Base-by-base conservation (phyloP, 2,329 filamentous ascomycete genomes). In the Colletotrichum eleusines region DNA sequence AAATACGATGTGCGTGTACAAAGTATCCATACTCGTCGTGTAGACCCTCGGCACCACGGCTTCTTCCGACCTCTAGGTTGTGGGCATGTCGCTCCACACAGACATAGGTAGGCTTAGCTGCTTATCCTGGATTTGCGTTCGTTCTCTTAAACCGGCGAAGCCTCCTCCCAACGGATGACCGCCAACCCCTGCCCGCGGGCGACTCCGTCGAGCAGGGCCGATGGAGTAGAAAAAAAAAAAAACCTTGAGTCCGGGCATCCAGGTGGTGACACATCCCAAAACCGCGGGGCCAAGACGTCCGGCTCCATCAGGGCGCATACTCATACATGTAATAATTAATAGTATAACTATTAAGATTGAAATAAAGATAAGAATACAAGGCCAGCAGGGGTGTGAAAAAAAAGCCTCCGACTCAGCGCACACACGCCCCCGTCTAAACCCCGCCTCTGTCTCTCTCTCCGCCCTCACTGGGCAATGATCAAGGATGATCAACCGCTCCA, bases 211-310 rank as follows among this genome's bases (percentile, higher is more conserved):
- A 28, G 44, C 26, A 28, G 23, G n/a, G 35, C 51, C 53, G 61
- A 40, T 38, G 20, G 42, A 33, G 31, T 23, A 20, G 20, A 33
- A 33, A 31, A 16, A n/a, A 40, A 26, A 31, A n/a, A 40, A 42
- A 33, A 18, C 40, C 16, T 38, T 14, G 46, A 35, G 26, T 26
- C 23, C 53, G 54, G 38, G 46, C 54, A 65, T 55, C 38, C 38
- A 48, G 64, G 31, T 7, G 38, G 46, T 60, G 54, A 69, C 48
- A 69, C 53, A 66, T 23, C 38, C 26, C 63, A 38, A 12, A 14
- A 26, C 9, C 42, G 42, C 2, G 48, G 63, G 42, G 50, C 54
- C 42, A 50, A 50, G 62, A 28, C 16, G 18, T 8, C 18, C 42
- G 18, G 6, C 42, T 44, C 42, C 42, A n/a, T n/a, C 42, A 4